Evolutionary conservation across 257 asterid species (phyloP).

Genomic region (Primulina eburnea): DNA sequence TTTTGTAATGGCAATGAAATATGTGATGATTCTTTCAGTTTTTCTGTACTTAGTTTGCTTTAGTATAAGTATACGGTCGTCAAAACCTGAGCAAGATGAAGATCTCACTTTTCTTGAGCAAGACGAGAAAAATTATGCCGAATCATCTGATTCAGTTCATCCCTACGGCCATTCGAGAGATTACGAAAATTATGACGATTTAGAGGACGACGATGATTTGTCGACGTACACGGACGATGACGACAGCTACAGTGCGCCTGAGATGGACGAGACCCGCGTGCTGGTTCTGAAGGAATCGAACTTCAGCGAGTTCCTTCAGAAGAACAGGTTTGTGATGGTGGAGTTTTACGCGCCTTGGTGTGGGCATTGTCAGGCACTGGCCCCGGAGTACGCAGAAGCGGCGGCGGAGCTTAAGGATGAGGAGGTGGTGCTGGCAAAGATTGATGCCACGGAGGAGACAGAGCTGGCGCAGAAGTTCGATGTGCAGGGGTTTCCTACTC

Average conservation of each 20-base stretch:
- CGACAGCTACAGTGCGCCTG: slow-evolving; percentile 36
- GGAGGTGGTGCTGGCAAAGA: slow-evolving; percentile 69
- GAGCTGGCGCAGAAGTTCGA: slow-evolving; percentile 73
- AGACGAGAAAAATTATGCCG: slow-evolving; percentile 36
- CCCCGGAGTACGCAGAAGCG: slow-evolving; percentile 86
- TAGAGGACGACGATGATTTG: slow-evolving; percentile 36
- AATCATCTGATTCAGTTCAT: slow-evolving; percentile 26
- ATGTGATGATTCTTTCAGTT: slow-evolving; percentile 38
- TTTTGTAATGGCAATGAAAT: slow-evolving; percentile 36
- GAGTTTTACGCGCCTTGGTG: slow-evolving; percentile 97
- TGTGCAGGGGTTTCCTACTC: slow-evolving; percentile 80
- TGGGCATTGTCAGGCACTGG: slow-evolving; percentile 75
- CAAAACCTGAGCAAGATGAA: slow-evolving; percentile 53
- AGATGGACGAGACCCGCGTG: slow-evolving; percentile 72
- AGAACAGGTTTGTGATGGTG: slow-evolving; percentile 74
- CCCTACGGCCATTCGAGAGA: slow-evolving; percentile 37
- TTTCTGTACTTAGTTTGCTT: slow-evolving; percentile 41
- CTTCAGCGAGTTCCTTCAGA: slow-evolving; percentile 58
- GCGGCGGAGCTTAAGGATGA: slow-evolving; percentile 76
- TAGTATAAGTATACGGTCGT: slow-evolving; percentile 24
- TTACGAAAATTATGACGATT: slow-evolving; percentile 64
- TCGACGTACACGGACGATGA: slow-evolving; percentile 43
- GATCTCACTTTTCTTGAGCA: slow-evolving; percentile 78
- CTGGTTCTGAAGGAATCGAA: slow-evolving; percentile 62
- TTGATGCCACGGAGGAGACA: slow-evolving; percentile 70